Base-by-base conservation (phyloP, 2,329 filamentous ascomycete species). In the Penicillium nordicum region DNA sequence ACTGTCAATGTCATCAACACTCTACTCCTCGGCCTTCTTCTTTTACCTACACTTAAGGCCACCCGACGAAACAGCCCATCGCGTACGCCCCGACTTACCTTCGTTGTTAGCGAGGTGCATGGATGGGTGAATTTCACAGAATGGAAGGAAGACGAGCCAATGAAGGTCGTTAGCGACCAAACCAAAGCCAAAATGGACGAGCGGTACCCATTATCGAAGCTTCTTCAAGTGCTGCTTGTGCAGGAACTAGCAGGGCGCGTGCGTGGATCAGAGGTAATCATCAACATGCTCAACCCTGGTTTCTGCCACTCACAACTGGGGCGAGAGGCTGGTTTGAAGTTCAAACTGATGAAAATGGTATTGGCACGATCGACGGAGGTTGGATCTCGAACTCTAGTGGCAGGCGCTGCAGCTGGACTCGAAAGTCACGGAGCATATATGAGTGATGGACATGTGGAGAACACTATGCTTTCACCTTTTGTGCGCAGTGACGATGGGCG, bases 1-100 rank as follows among this genome's bases (percentile, higher is more conserved):
- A 80, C 78, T 0, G 76, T 81, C 51, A 86, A 86, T 54, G 79
- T 83, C 10, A 71, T 85, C 53, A 75, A 72, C 12, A 83, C 80
- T 0, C 76, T 84, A 40, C 64, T 85, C 2, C 70, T 86, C 0
- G 78, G 74, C 0, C 59, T 80, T 0, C 69, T 83, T 0, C 41
- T 85, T 3, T 56, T 85, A 21, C 83, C 82, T 0, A 81, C 78
- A 62, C 71, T 86, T 4, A 76, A 76, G 49, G 70, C 75, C 27
- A 79, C 74, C 12, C 14, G 74, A 66, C 7, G 59, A 34, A 21
- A 62, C 58, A 16, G 70, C 63, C 69, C 53, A 12, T 52, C 55
- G 1, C 70, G 61, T 9, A 67, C 63, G 2, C 76, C 79, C 0
- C 65, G 68, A 29, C 58, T 69, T 12, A 46, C 50, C 8, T 64